Base-by-base conservation (phyloP, 192 early-diverging fungal genomes). In the Coemansia sp. region DNA sequence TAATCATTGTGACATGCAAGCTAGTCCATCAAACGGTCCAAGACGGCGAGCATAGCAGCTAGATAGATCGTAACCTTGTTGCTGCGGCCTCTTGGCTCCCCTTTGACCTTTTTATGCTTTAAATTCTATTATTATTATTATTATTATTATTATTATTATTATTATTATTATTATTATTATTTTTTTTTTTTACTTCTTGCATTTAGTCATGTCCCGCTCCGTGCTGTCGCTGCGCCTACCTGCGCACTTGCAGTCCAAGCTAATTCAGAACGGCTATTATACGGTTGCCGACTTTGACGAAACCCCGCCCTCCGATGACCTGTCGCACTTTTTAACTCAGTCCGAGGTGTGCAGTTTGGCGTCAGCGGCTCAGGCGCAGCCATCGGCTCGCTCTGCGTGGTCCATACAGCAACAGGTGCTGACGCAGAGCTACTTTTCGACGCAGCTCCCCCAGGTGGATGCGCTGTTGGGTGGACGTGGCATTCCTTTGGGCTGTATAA, bases 221-320 rank as follows among this genome's bases (percentile, higher is more conserved):
- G 72, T 74, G 7, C 57, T 74, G 6, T 74, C 72, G 20, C 58
- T 74, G 56, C 45, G 35, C 10, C 56, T 74, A 14, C 65, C 72
- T 0, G 56, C 56, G 11, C 23, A 38, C 3, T 28, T 61, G 13
- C 50, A 63, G 23, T 41, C 61, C 26, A 48, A 47, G 55, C 61
- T 74, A 23, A 6, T 74, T 23, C 60, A 50, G 25, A 61, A 64
- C 47, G 72, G 72, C 28, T 74, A 64, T 62, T 62, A 57, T 61
- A 60, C 65, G 0, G 62, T 61, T 3, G 61, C 56, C 12, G 72
- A 74, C 38, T 62, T 73, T 62, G 71, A 63, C n/a, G 66, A 65
- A 14, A 5, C 36, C 28, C 21, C 64, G 26, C 6, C 23, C 10
- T 11, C 53, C 14, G 26, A 56, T 7, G 64, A 65, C 38, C 38